These are phyloP conservation scores for Termitomyces sp. DNA, from an alignment of 1,284 basidiomycete genomes.

Conservation along the genomic window DNA sequence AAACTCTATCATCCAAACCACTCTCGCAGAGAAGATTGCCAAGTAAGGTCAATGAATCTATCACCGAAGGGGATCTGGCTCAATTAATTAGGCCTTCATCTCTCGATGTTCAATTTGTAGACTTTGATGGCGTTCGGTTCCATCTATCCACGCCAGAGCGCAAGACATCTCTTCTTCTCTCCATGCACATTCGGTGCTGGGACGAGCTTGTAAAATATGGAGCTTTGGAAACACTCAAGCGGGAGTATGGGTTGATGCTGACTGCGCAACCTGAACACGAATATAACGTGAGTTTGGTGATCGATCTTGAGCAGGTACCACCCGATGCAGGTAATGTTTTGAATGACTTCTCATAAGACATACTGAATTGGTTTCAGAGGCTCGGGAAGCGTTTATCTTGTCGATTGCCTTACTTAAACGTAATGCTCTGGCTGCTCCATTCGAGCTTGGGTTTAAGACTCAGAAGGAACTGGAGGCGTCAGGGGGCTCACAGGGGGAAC, in stretches of 20 bases:
- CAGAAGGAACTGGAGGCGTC: conserved; percentile 80
- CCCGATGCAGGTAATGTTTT: conserved; percentile 67
- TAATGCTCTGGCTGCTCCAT: conserved; percentile 92
- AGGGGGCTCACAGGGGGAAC: conserved; percentile 65
- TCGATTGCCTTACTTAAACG: conserved; percentile 88
- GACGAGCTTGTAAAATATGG: conserved; percentile 87
- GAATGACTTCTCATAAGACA: background rate
- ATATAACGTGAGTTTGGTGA: conserved; percentile 84
- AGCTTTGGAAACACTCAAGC: conserved; percentile 73
- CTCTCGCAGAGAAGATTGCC: conserved; percentile 83
- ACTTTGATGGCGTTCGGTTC: conserved; percentile 97
- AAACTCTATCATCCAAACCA: conserved; percentile 90
- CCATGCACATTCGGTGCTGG: conserved; percentile 99
- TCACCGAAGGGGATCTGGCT: background rate
- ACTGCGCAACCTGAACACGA: conserved; percentile 68
- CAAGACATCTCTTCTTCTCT: conserved; percentile 79
- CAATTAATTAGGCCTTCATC: conserved; percentile 65
- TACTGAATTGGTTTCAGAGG: conserved; percentile 46
- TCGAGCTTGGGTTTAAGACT: conserved; percentile 85
- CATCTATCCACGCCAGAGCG: conserved; percentile 85
- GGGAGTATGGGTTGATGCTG: conserved; percentile 81
- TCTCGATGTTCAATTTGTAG: conserved; percentile 93
- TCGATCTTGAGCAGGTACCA: conserved; percentile 87
- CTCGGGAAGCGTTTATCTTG: conserved; percentile 74
- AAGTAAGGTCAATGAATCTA: conserved; percentile 55